Base-by-base conservation (phyloP, 768 basidiomycete genomes). In the Trametes gibbosa region DNA sequence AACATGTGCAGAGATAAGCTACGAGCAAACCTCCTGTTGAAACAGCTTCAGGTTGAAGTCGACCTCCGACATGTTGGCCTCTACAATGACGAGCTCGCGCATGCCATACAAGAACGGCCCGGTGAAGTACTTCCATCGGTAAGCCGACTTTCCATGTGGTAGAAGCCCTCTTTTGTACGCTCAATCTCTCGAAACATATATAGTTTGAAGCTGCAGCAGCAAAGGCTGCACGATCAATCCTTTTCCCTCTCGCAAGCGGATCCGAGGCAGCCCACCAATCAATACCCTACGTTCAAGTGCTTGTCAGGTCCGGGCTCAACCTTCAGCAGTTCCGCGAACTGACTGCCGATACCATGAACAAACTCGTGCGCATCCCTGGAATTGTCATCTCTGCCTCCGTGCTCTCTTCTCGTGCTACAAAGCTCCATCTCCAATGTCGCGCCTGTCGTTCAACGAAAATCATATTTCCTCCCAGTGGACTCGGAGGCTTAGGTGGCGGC, bases 371-470 rank as follows among this genome's bases (percentile, higher is more conserved):
- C 59, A 84, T 98, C 42, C 97, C 97, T 1, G 97, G 97, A 32
- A 99, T 99, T 67, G 95, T 98, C 70, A 98, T 98, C 70, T 95
- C 95, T 32, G 92, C 97, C 0, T 96, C 95, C 10, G 88, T 94
- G 17, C 82, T 98, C 21, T 92, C 94, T 0, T 92, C 96, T 1
- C 87, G 96, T 43, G 94, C 97, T 10, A 95, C 94, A 21, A 92
- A 89, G 63, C 81, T 99, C 5, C 88, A 92, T 66, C 80, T 99
- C 17, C 94, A 95, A 72, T 99, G 97, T 73, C 92, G 94, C 58
- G 85, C 87, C 0, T 99, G 97, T 71, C 82, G 91, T 35, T 84
- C 86, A 3, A 83, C 85, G 9, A 94, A 91, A 71, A 81, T 81
- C 0, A 81, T 98, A 40, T 84, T 87, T 60, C 92, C 94, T 8